phyloP scores from a whole-genome alignment of 2,329 filamentous ascomycete species.

The Tolypocladium album region DNA sequence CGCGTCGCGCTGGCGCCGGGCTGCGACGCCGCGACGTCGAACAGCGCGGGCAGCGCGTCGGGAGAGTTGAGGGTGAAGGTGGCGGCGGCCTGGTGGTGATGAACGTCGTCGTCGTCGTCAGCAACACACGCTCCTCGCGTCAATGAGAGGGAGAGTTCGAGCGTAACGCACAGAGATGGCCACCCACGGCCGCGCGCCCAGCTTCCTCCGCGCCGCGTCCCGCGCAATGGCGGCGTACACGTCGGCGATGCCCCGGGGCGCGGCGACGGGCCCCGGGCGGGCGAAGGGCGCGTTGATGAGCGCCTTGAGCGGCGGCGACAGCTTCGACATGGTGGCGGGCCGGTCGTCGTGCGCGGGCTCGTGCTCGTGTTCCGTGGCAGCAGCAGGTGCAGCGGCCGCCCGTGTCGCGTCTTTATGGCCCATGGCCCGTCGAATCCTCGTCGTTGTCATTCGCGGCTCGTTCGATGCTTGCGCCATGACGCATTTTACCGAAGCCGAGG shows the following conservation, averaged over 20 bases:
- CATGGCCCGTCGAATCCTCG: not conserved
- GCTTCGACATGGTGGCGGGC: slow-evolving; percentile 52
- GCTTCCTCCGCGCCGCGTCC: slow-evolving; percentile 49
- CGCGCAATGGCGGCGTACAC: slow-evolving; percentile 54
- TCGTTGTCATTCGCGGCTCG: not conserved
- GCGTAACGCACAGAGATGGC: slow-evolving; percentile 49
- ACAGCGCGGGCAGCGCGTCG: slow-evolving; percentile 57
- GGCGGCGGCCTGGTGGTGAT: slow-evolving; percentile 54
- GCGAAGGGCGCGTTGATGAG: slow-evolving; percentile 63
- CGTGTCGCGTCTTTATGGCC: not conserved
- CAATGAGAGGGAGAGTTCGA: too few species aligned
- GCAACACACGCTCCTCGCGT: not conserved
- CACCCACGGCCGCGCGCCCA: slow-evolving; percentile 56
- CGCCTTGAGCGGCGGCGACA: slow-evolving; percentile 59
- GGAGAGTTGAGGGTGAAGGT: slow-evolving; percentile 84
- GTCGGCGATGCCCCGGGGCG: slow-evolving; percentile 50
- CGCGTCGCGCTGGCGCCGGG: slow-evolving; percentile 20
- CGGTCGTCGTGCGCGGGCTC: not conserved
- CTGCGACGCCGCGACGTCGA: slow-evolving; percentile 32
- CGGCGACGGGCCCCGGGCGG: slow-evolving; percentile 52
- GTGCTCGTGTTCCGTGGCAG: not conserved
- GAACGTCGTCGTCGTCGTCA: not conserved
- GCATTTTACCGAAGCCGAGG: not conserved
- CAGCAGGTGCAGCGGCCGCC: not conserved
- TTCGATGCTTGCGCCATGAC: not conserved